Percentiles rank a stretch among this genome's conserved stretches.
phyloP scores from a whole-genome alignment of 2,329 filamentous ascomycete genomes.

The Xylariaceae sp. region DNA sequence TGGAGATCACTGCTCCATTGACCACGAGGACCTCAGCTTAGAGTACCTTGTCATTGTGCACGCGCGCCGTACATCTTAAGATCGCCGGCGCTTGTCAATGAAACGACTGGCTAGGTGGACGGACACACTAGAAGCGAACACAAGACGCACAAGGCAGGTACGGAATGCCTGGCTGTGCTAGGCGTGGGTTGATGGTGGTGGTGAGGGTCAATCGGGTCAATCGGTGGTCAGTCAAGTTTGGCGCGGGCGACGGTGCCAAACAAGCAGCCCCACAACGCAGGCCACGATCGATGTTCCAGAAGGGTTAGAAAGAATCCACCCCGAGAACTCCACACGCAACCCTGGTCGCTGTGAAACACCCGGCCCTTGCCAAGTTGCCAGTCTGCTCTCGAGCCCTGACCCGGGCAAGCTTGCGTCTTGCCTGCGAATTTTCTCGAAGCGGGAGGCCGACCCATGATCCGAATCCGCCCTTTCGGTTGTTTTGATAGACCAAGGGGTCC shows the following conservation, averaged over 20 bases:
- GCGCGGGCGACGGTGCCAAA: conserved; percentile 14
- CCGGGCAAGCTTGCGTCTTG: conserved; percentile 42
- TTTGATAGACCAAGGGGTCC: conserved; percentile 23
- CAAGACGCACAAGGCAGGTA: neutral
- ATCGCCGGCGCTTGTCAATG: conserved; percentile 8
- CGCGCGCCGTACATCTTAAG: conserved; percentile 8
- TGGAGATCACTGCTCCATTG: conserved; percentile 11
- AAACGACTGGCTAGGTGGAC: conserved; percentile 1
- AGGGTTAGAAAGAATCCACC: conserved; percentile 28
- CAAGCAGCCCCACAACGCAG: conserved; percentile 1
- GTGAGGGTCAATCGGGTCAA: neutral
- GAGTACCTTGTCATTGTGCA: conserved; percentile 2
- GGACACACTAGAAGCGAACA: neutral
- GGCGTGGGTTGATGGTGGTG: neutral
- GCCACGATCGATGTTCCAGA: conserved; percentile 28
- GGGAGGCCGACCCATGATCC: conserved; percentile 17
- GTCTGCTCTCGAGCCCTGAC: conserved; percentile 36
- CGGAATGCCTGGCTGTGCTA: neutral
- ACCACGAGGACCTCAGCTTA: conserved; percentile 9
- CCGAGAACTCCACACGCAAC: conserved; percentile 13
- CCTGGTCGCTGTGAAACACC: conserved; percentile 49
- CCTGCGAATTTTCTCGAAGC: conserved; percentile 40
- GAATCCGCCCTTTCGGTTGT: conserved; percentile 14
- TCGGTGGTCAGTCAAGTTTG: conserved; percentile 4
- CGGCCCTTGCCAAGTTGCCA: conserved; percentile 40